A percentile compares a stretch with the other conserved stretches of the same genome.
Evolutionary conservation across 1,284 basidiomycete genomes (phyloP).

Genomic region (Jaminaea rosea): DNA sequence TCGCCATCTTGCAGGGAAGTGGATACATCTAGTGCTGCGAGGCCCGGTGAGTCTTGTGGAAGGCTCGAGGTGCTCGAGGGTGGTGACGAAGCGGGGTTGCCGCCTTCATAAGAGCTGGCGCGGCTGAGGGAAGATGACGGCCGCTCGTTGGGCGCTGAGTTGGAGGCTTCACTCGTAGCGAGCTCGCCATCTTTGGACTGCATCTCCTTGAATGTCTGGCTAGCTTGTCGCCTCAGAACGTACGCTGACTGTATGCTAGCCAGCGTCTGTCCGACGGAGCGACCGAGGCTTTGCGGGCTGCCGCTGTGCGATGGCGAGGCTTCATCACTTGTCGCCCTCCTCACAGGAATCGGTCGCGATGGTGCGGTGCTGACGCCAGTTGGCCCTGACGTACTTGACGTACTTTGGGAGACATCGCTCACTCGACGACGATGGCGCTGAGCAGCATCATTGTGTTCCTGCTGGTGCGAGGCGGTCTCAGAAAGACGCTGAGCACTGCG

Average conservation of each 20-base stretch:
- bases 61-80: not conserved
- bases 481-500: not conserved
- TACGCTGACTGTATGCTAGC: not conserved
- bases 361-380: too few relatives aligned
- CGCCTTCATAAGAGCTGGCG: not conserved
- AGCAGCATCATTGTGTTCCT: not conserved
- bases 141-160: not conserved
- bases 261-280: not conserved
- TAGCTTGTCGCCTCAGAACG: conserved; percentile 1
- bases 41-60: not conserved
- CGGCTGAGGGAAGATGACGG: not conserved
- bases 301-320: not conserved
- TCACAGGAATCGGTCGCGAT: too few relatives aligned
- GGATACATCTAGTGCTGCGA: conserved; percentile 8
- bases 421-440: not conserved
- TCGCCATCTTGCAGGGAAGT: conserved; percentile 24
- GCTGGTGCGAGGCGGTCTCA: not conserved
- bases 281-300: not conserved
- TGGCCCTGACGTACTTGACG: too few relatives aligned
- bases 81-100: not conserved
- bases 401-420: not conserved
- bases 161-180: not conserved
- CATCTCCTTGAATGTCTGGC: conserved; percentile 8
- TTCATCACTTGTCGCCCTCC: too few relatives aligned
- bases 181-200: not conserved